Evolutionary conservation across 2,329 filamentous ascomycete species (phyloP), one percentile per base, ranked within the genome.

Genomic region (Thielaviopsis musarum): DNA sequence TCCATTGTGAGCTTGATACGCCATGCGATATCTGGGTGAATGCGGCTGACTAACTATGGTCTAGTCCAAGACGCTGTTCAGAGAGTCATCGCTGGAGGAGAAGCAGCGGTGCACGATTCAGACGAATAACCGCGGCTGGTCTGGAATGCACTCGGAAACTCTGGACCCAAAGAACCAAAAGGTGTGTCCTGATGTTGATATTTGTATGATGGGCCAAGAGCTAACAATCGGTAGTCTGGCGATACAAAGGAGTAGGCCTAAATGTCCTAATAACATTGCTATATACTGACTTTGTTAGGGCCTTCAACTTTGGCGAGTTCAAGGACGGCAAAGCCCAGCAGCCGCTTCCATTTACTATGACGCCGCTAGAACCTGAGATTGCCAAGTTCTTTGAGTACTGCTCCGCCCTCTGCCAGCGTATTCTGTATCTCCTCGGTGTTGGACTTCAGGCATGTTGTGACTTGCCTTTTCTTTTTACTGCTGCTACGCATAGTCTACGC

Each of bases 271-370:
- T 48, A 13, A 3, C 17, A 21, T 15, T 15, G n/a, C n/a, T 51
- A 53, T 45, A 51, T 54, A 57, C 57, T 30, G 48, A 54, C 6
- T 10, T 59, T 57, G 26, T 19, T 64, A 93, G 90, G 74, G 89
- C 86, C 45, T 91, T 97, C 77, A 98, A 97, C 73, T 86, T 97
- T 67, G 88, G 85, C 64, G 82, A 88, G 65, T 95, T 93, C 68
- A 68, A 75, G 60, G 65, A 82, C 63, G 78, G 81, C 65, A 82
- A 83, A 70, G 79, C 86, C 15, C 82, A 85, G 63, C 91, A 97
- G 69, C 84, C 86, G 9, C 75, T 97, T 1, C 90, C 91, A 0
- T 67, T 74, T 1, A 75, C 80, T 7, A 75, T 97, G 1, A 68
- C 72, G 17, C 64, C 75, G 1, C 75, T 87, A 62, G 79, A 87